Evolutionary conservation across 116 monocot genomes (phyloP), one percentile per base, ranked within the genome.

Genomic region (Iris pallida): DNA sequence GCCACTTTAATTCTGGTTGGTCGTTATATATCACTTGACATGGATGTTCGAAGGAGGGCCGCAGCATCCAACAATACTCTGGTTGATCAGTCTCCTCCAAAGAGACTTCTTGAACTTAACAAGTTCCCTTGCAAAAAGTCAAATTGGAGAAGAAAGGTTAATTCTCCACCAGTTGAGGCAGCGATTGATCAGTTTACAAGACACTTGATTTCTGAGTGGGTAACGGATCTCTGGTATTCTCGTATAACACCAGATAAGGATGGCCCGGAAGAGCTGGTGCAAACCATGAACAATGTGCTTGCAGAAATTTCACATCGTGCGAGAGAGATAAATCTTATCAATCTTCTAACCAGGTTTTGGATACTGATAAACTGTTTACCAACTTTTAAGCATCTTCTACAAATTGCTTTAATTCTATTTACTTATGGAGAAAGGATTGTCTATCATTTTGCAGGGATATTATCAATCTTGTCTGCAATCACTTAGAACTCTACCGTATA

Each of bases 191-290:
- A 93, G 44, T 90, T 98, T 70, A 88, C 87, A 42, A 83, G 93
- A 40, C 98, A 98, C 70, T 55, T 98, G 60, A 64, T 93, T 16
- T 83, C 90, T 76, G 98, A 98, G 71, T 98, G 92, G 92, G 76
- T 98, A 20, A 88, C 90, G 15, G 84, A 98, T 83, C 90, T 98
- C 7, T 98, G 98, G 98, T 98, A 93, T 69, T 83, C 85, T 5
- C 89, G 83, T 44, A 80, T 98, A 74, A 93, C 98, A 20, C 93
- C 98, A 51, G 98, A 98, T 66, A 90, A 57, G 60, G 88, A 85
- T 64, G 93, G 80, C 40, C 98, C 98, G n/a, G 98, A 98, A 76
- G 93, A 93, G 73, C 58, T 98, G 48, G 80, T 98, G 18, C 75
- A 78, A 30, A 85, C 88, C 43, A 78, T 98, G 51, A 98, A 92